Evolutionary conservation across 768 basidiomycete species (phyloP), one percentile per base, ranked within the genome.

Genomic region (Macrocybe gigantea): DNA sequence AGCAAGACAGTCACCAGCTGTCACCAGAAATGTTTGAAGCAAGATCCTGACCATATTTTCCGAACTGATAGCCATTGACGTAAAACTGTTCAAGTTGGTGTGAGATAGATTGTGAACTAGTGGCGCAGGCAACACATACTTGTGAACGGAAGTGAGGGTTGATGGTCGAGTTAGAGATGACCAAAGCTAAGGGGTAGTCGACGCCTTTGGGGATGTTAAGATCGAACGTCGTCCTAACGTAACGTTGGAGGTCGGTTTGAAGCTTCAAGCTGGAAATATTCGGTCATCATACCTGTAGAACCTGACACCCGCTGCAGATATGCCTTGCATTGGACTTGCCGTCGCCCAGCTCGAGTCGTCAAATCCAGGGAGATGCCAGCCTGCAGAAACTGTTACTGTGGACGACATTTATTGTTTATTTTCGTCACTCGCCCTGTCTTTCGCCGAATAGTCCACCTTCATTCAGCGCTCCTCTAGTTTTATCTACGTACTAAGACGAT

Each of bases 321-420:
- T 67, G 30, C 74, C 76, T 1, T 51, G 56, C 7, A 67, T 74
- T 1, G 77, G 76, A 8, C 63, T 65, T 3, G 72, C 65, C 30
- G 52, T 45, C 8, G 63, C 55, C 80, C 80, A 81, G 0, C 49
- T 50, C 8, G 66, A 60, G 47, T 79, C 77, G 38, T 78, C 63
- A 59, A 77, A 78, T 31, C 66, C 72, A 14, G 80, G 80, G n/a
- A 81, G 66, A 55, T 83, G 80, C 74, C 77, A 80, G 33, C 79
- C 71, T 71, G 34, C 31, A 33, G 3, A 44, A n/a, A 13, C 12
- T 33, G n/a, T 13, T 29, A 37, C 2, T 40, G 30, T n/a, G 37
- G 12, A 14, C 13, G 10, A 13, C 22, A 42, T 11, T 11, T 2
- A 22, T 2, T 22, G 22, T 22, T 22, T 22, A 22, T 22, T 22